These are phyloP conservation scores for Phytophthora boehmeriae DNA, from an alignment of 352 stramenopile genomes.

Conservation along the genomic window DNA sequence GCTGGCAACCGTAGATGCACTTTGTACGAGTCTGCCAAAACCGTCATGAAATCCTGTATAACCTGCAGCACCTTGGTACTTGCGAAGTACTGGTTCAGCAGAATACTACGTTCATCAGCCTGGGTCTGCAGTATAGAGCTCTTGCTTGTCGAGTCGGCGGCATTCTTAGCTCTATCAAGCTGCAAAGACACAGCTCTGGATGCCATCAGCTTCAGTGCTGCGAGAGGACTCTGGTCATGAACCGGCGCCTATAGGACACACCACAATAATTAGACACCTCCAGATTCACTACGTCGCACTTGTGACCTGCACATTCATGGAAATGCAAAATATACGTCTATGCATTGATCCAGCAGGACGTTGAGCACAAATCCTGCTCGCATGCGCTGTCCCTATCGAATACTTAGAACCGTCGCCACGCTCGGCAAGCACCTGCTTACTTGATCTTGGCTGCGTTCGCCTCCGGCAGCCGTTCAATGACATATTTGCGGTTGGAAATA, in stretches of 20 bases:
- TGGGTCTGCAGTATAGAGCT: slow-evolving; percentile 20
- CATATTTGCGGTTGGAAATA: slow-evolving; percentile 99
- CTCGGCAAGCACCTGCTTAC: slow-evolving; percentile 36
- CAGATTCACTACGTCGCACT: no score
- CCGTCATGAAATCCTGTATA: slow-evolving; percentile 33
- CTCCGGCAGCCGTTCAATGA: slow-evolving; percentile 99
- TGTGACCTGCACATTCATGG: background rate
- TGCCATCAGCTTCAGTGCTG: slow-evolving; percentile 12
- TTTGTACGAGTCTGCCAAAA: slow-evolving; percentile 35
- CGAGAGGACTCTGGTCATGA: slow-evolving; percentile 24
- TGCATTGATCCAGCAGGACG: slow-evolving; percentile 16
- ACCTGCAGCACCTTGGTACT: slow-evolving; percentile 45
- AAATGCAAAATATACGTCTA: slow-evolving; percentile 40
- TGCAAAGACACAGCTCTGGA: background rate
- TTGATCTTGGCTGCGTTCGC: slow-evolving; percentile 92
- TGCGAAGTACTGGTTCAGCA: slow-evolving; percentile 52
- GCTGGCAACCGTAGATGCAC: slow-evolving; percentile 32
- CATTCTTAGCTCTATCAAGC: background rate
- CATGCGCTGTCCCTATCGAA: slow-evolving; percentile 18
- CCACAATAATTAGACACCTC: slow-evolving; percentile 1
- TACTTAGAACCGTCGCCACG: slow-evolving; percentile 24
- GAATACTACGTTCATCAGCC: slow-evolving; percentile 28
- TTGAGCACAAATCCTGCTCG: background rate
- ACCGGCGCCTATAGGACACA: slow-evolving; percentile 7
- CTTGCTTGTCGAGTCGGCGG: background rate